Conservation (phyloP, 345 rosid genomes). For the Moricandia arvensis region DNA sequence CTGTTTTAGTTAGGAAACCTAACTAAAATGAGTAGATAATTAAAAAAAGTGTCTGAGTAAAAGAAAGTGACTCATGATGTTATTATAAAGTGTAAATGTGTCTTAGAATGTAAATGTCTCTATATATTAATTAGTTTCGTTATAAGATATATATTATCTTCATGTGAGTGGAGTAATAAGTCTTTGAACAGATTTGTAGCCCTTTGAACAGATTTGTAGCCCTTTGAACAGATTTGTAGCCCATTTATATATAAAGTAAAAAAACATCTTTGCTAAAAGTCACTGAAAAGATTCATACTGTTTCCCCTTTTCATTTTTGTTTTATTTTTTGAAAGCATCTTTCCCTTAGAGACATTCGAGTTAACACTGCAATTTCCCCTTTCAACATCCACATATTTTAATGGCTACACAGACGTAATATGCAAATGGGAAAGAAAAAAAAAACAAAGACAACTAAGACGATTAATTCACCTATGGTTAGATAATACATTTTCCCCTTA, state of each 20-base stretch:
- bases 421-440: not conserved
- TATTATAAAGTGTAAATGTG: too few relatives aligned
- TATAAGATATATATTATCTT: conserved; percentile 15
- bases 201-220: too few relatives aligned
- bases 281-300: conserved; percentile 35
- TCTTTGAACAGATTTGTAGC: conserved; percentile 29
- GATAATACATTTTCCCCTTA: not conserved
- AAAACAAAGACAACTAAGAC: not conserved
- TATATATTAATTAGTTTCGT: too few relatives aligned
- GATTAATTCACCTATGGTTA: not conserved
- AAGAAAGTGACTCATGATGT: too few relatives aligned
- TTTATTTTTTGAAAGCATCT: conserved; percentile 21
- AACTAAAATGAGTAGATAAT: too few relatives aligned
- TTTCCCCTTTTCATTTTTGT: conserved; percentile 16
- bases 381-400: not conserved
- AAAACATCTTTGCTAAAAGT: conserved; percentile 24
- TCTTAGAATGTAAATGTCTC: too few relatives aligned
- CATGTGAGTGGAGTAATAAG: conserved; percentile 28
- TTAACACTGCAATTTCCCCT: conserved; percentile 8
- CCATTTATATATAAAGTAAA: not conserved
- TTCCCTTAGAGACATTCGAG: not conserved
- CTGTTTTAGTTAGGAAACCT: too few relatives aligned
- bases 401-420: not conserved
- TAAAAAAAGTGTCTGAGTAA: too few relatives aligned
- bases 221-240: too few relatives aligned